phyloP scores from a whole-genome alignment of 1,139 yeast species.

The Zygoascus meyerae region DNA sequence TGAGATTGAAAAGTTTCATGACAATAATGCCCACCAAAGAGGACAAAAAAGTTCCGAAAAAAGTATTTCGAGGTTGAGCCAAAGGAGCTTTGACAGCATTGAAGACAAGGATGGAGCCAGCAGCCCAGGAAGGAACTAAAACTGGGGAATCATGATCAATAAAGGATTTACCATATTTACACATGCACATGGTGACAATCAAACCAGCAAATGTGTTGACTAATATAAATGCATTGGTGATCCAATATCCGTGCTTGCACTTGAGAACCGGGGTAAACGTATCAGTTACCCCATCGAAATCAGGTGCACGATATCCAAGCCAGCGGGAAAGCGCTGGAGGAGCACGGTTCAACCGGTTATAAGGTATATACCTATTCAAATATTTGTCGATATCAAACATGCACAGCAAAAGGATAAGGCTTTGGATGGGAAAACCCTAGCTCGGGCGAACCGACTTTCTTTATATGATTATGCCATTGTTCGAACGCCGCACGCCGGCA shows the following conservation, averaged over 20 bases:
- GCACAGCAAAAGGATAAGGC: not conserved
- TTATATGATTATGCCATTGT: no score
- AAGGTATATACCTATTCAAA: conserved; percentile 21
- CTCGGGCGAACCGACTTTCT: no score
- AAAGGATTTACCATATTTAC: conserved; percentile 44
- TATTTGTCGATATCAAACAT: conserved; percentile 21
- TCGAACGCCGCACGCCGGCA: no score
- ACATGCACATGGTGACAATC: conserved; percentile 46
- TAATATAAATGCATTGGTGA: conserved; percentile 23
- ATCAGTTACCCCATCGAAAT: conserved; percentile 4
- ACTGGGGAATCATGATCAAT: conserved; percentile 46
- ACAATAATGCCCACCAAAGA: conserved; percentile 52
- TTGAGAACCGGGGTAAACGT: conserved; percentile 11
- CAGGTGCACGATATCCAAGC: conserved; percentile 21
- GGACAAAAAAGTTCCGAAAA: conserved; percentile 53
- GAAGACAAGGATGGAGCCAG: conserved; percentile 57
- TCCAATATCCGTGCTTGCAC: conserved; percentile 11
- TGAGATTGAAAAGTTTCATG: conserved; percentile 45
- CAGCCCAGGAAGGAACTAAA: conserved; percentile 58
- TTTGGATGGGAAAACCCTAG: no score
- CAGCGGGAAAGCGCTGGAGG: conserved; percentile 20
- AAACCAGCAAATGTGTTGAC: conserved; percentile 47
- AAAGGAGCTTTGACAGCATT: conserved; percentile 54
- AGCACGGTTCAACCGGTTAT: conserved; percentile 21
- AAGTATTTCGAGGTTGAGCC: conserved; percentile 60